Base-by-base conservation (phyloP, 1,139 yeast genomes). In the Pichia norvegensis region DNA sequence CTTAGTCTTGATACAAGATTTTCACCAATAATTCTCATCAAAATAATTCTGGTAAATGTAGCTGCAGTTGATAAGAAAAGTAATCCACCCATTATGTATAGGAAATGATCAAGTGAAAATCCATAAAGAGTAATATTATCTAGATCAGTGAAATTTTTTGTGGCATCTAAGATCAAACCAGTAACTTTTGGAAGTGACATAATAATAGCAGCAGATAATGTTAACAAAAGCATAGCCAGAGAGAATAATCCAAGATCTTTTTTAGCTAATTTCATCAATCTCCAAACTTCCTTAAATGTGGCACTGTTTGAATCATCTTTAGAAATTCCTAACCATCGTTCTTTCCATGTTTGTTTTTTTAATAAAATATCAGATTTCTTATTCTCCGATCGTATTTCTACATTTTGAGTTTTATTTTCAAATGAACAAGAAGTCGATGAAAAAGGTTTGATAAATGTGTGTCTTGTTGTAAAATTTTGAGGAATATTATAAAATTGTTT, bases 161-260 rank as follows among this genome's bases (percentile, higher is more conserved):
- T 73, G 3, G 81, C 76, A 58, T 81, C 88, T 35, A 81, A 64
- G 14, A 81, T 83, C 55, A 83, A 76, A 36, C 97, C 97, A 39
- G 90, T 86, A 21, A 85, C 74, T 50, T 83, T 76, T 3, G 97
- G 97, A 47, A 88, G 69, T 4, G 84, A 70, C 83, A 90, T 80
- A 27, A 84, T 74, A 21, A 87, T 74, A 3, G 70, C 68, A 19
- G 85, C 79, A 6, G 85, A 73, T 3, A 78, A 52, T 3, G 79
- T 66, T 29, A 88, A 70, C 47, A 87, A 72, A 2, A 72, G 54
- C 43, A 88, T 69, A 0, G 96, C 95, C 3, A 68, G 55, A 0
- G 70, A 57, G 41, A 81, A 65, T n/a, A 81, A 59, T 52, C 67
- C 68, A 52, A 71, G 60, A 57, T 81, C 87, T 39, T 69, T 65